Base-by-base conservation (phyloP, 169 alveolate genomes). In the Cardiosporidium cionae region DNA sequence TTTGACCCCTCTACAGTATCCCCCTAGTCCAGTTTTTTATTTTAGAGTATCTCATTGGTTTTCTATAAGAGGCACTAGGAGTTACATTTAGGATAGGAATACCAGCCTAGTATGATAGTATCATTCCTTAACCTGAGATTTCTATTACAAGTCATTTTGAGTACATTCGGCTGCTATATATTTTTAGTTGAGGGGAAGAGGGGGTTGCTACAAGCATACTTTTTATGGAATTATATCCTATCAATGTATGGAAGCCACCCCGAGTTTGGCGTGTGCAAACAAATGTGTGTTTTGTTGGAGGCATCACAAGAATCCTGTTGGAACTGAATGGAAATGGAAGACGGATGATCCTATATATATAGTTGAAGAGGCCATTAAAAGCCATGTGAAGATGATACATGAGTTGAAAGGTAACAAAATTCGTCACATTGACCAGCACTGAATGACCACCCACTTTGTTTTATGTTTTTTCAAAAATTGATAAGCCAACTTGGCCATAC, bases 231-330 rank as follows among this genome's bases (percentile, higher is more conserved):
- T 91, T 22, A 83, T 72, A 37, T 90, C 95, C 0, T 85, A 84
- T 65, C 94, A 85, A 69, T 91, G 96, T 73, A 91, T 91, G 96
- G 96, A 91, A 77, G 86, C 91, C 29, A 91, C 96, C 1, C 91
- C 95, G 32, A 88, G 94, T 62, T 80, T 91, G 36, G 96, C 96
- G 1, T 91, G 96, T 80, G 96, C 96, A 32, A 91, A 91, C 89
- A 89, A 90, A 68, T 91, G 96, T 66, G 94, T 91, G 16, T 91
- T 91, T 81, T 91, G 96, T 84, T 91, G 96, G 96, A 76, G 96
- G 36, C 96, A 91, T 73, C 96, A 91, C 84, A 89, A 90, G 34
- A 91, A 91, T 68, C 94, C 94, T 7, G 95, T 88, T 7, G 90
- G 90, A 0, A 86, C 87, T 2, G 67, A 76, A 27, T 91, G 96